These are phyloP conservation scores for Erythrophleum fordii DNA, from an alignment of 306 rosid species.

Conservation along the genomic window DNA sequence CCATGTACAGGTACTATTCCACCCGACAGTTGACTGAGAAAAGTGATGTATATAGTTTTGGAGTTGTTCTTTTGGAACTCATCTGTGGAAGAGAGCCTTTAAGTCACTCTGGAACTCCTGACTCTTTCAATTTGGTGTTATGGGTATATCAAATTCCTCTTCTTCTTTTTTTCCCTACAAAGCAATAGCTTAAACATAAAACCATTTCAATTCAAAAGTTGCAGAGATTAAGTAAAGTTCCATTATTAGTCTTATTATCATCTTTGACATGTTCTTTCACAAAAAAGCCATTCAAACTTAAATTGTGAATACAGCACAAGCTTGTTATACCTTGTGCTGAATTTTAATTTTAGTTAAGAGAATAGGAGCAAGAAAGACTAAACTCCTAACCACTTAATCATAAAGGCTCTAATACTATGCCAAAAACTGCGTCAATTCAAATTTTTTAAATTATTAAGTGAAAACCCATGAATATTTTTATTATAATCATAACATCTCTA, in stretches of 20 bases:
- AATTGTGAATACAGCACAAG: not conserved
- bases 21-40: conserved; percentile 92
- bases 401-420: not conserved
- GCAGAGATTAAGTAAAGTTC: too few species aligned
- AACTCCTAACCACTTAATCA: not conserved
- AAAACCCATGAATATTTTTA: not conserved
- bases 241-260: too few species aligned
- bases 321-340: not conserved
- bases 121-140: conserved; percentile 90
- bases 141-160: conserved; percentile 61
- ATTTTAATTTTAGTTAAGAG: not conserved
- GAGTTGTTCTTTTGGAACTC: conserved; percentile 91
- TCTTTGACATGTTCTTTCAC: not conserved
- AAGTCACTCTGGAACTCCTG: conserved; percentile 84
- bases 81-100: conserved; percentile 96
- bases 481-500: not conserved
- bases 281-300: not conserved
- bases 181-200: not conserved
- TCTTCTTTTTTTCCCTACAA: not conserved
- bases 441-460: not conserved
- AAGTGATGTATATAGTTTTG: conserved; percentile 92
- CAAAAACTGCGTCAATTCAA: not conserved
- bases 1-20: conserved; percentile 67
- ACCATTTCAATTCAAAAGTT: too few species aligned
- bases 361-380: not conserved